phyloP scores from a whole-genome alignment of 805 yeast genomes.

The Saccharomycopsis vini region DNA sequence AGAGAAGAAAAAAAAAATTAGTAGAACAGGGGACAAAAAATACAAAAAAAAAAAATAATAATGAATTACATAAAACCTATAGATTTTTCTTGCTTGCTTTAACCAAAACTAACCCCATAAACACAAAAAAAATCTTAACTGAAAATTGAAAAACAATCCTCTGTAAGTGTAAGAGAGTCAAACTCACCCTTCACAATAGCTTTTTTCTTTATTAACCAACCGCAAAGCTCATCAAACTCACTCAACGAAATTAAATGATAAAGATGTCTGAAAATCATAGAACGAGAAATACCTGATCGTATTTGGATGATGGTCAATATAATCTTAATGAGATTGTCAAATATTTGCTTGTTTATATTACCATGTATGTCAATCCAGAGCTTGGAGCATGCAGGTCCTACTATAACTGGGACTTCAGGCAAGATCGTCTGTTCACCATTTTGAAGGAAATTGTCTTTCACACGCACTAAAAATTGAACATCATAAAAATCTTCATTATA shows the following conservation, averaged over 20 bases:
- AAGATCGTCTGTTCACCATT: constrained; percentile 7
- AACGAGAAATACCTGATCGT: constrained; percentile 44
- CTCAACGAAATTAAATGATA: constrained; percentile 12
- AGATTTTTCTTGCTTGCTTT: too few species aligned
- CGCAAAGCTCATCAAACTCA: constrained; percentile 9
- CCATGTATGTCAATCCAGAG: constrained; percentile 70
- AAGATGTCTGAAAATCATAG: constrained; percentile 23
- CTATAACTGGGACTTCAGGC: constrained; percentile 39
- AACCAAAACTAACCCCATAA: too few species aligned
- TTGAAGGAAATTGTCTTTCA: constrained; percentile 21
- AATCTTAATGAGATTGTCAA: constrained; percentile 47
- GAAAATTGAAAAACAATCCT: too few species aligned
- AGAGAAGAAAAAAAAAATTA: too few species aligned
- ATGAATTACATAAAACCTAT: too few species aligned
- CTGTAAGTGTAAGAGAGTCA: constrained; percentile 9
- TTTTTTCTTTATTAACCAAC: constrained; percentile 9
- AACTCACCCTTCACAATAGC: background rate
- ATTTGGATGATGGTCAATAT: constrained; percentile 38
- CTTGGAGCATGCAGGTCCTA: constrained; percentile 52
- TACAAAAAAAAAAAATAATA: too few species aligned
- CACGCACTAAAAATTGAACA: constrained; percentile 32
- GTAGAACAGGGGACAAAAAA: too few species aligned
- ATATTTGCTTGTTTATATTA: constrained; percentile 44
- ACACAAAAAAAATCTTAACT: too few species aligned
- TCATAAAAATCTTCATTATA: constrained; percentile 2